Evolutionary conservation across 805 yeast species (phyloP), one percentile per base, ranked within the genome.

Genomic region (Yamadazyma sp.): DNA sequence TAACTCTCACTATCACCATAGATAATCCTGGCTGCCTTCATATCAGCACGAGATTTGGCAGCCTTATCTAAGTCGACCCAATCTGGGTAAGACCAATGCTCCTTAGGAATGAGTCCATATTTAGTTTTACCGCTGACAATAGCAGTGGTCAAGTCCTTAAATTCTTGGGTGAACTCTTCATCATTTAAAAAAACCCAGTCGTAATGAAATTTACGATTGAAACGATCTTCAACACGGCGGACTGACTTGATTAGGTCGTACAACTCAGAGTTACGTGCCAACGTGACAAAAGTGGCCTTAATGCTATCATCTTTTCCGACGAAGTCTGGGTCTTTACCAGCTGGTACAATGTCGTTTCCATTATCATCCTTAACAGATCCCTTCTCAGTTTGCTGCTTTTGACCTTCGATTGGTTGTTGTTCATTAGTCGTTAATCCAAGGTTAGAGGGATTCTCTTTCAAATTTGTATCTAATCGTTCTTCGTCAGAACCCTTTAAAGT

Each of bases 131-230:
- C 98, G 23, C 90, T 79, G 10, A 81, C 80, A 53, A 89, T 63
- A 9, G 84, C 73, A 2, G 76, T 46, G 11, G 95, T 84, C 19
- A 78, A 73, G 19, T 65, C 63, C 52, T 77, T 86, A 61, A 93
- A 91, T 52, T 87, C 93, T 3, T 86, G 89, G 37, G 78, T 71
- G 64, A 91, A 93, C 34, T 75, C 82, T 42, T 81, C 89, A 58
- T 91, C 96, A 60, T 91, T 91, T 52, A 91, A 71, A 60, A 91
- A 93, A 14, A 89, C 93, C 97, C 98, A 91, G 50, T 95, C 97
- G 56, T 91, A 91, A 45, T 84, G 73, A 65, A 66, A 90, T 34
- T 84, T 73, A 13, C 66, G 58, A 69, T 91, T 91, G 71, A 93
- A 91, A 46, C 96, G 72, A 60, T 89, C 97, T 64, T 91, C 97